Evolutionary conservation across 352 stramenopile species (phyloP).

Genomic region (Peronospora belbahrii): DNA sequence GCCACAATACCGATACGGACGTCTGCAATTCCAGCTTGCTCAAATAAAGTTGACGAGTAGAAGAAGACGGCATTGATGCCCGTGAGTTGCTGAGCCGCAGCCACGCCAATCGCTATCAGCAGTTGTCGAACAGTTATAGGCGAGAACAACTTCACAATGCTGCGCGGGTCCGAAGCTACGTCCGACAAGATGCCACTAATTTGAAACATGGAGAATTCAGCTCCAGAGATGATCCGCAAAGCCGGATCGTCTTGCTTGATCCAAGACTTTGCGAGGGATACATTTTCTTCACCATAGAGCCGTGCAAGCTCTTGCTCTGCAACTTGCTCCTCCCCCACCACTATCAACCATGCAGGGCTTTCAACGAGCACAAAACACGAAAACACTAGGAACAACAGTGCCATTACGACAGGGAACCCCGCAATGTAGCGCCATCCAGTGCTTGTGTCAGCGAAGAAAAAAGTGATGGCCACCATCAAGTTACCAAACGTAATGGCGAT

Average conservation of each 20-base stretch:
- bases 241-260: slow-evolving; percentile 27
- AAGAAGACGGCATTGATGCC: slow-evolving; percentile 69
- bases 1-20: slow-evolving; percentile 44
- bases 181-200: no score
- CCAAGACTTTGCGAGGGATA: slow-evolving; percentile 25
- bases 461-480: slow-evolving; percentile 35
- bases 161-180: slow-evolving; percentile 20
- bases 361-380: slow-evolving; percentile 39
- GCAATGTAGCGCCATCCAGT: slow-evolving; percentile 49
- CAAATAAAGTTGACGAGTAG: slow-evolving; percentile 61
- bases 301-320: slow-evolving; percentile 24
- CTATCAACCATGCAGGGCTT: slow-evolving; percentile 40
- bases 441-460: slow-evolving; percentile 42
- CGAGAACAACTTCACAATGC: slow-evolving; percentile 10
- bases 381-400: slow-evolving; percentile 25
- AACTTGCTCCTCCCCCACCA: slow-evolving; percentile 13
- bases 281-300: slow-evolving; percentile 31
- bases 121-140: slow-evolving; percentile 31
- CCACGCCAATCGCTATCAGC: slow-evolving; percentile 37
- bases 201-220: slow-evolving; percentile 11
- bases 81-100: slow-evolving; percentile 43
- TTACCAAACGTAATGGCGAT: slow-evolving; percentile 41
- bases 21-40: slow-evolving; percentile 43
- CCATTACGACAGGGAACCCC: slow-evolving; percentile 33
- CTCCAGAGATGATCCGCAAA: slow-evolving; percentile 9